phyloP scores from a whole-genome alignment of 2,329 filamentous ascomycete species.

The Hymenoscyphus fructigenus region DNA sequence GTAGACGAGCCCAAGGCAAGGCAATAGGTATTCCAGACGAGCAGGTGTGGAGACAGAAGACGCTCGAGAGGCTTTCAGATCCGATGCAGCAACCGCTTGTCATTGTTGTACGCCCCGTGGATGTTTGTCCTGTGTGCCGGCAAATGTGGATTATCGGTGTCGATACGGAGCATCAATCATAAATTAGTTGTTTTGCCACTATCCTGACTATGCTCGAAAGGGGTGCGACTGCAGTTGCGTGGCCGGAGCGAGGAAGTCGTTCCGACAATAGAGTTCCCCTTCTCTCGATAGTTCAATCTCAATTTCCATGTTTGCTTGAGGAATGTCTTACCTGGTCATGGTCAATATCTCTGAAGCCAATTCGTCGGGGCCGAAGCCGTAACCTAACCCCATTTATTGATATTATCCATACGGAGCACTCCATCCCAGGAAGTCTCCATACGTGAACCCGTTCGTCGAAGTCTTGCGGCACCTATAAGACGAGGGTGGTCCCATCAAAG shows the following conservation, averaged over 20 bases:
- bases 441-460: neutral
- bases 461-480: neutral
- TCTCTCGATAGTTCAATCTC: neutral
- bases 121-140: neutral
- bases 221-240: neutral
- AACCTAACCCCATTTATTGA: neutral
- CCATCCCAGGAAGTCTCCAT: neutral
- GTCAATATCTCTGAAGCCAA: neutral
- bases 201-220: too few relatives aligned
- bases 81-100: neutral
- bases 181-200: too few relatives aligned
- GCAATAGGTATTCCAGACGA: neutral
- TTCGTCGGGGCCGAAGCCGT: neutral
- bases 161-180: too few relatives aligned
- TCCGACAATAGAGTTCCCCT: neutral
- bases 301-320: neutral
- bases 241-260: neutral
- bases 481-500: neutral
- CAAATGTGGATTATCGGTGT: neutral
- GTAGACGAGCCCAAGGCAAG: too few relatives aligned
- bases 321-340: neutral
- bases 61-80: neutral
- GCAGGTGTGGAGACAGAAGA: neutral
- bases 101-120: conserved; percentile 2
- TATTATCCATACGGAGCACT: neutral